Conservation (phyloP, 2,329 filamentous ascomycete species). For the Aquanectria penicillioides region DNA sequence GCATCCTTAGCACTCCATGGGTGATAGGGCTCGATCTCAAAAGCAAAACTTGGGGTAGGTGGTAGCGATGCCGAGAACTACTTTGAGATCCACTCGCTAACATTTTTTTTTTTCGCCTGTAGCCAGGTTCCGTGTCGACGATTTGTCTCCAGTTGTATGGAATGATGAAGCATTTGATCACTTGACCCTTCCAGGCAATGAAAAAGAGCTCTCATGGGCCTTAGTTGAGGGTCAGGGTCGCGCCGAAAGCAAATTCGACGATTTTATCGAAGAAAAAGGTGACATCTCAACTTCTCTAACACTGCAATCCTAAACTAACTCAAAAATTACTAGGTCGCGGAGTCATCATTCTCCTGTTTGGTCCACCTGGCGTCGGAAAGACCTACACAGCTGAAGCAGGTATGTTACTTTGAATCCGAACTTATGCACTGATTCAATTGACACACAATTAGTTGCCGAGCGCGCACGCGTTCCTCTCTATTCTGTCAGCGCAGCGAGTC, state of each 20-base stretch:
- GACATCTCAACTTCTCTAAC: background rate
- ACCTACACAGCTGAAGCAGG: constrained; percentile 38
- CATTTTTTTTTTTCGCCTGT: no score
- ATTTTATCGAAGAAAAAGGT: constrained; percentile 7
- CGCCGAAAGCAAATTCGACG: background rate
- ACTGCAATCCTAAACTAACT: background rate
- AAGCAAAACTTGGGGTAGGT: constrained; percentile 4
- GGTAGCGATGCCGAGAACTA: background rate
- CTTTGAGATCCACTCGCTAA: background rate
- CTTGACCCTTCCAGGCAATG: background rate
- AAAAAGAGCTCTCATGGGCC: background rate
- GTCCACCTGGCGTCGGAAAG: constrained; percentile 42
- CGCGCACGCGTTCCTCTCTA: constrained; percentile 22
- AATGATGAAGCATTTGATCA: background rate
- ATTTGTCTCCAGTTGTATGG: background rate
- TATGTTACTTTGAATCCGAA: background rate
- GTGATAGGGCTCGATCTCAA: constrained; percentile 6
- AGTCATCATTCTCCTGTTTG: constrained; percentile 42
- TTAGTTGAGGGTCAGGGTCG: background rate
- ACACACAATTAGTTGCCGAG: constrained; percentile 8
- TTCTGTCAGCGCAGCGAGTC: constrained; percentile 20
- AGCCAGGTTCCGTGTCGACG: background rate
- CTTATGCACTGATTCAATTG: background rate
- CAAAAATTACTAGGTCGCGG: constrained; percentile 15
- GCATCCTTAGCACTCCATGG: background rate